phyloP scores from a whole-genome alignment of 2,329 filamentous ascomycete genomes.

The Colletotrichum spinosum region DNA sequence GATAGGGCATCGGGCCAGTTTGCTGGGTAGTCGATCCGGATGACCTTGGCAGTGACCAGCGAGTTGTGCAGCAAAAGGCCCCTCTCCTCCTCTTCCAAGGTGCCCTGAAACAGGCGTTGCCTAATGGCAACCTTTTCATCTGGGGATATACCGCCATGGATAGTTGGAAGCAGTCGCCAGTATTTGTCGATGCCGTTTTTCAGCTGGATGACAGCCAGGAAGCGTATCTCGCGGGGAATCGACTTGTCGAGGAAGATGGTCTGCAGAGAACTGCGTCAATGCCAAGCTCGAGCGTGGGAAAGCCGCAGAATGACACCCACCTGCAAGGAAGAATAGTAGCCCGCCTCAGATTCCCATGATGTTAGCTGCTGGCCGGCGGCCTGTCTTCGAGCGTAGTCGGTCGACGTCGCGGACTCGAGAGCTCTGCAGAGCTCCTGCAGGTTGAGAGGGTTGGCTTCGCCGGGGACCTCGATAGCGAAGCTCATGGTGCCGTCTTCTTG shows the following conservation, averaged over 20 bases:
- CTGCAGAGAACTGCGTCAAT: slow-evolving; percentile 53
- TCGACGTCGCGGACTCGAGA: slow-evolving; percentile 72
- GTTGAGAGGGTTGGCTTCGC: slow-evolving; percentile 80
- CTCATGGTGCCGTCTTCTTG: slow-evolving; percentile 62
- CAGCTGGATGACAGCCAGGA: slow-evolving; percentile 91
- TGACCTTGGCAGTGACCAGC: slow-evolving; percentile 86
- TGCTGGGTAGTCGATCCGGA: slow-evolving; percentile 87
- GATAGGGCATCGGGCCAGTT: slow-evolving; percentile 80
- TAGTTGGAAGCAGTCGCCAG: slow-evolving; percentile 76
- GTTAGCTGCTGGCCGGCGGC: slow-evolving; percentile 77
- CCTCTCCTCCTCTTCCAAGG: slow-evolving; percentile 79
- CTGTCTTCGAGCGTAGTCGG: slow-evolving; percentile 72
- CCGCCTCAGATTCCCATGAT: slow-evolving; percentile 75
- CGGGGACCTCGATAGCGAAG: slow-evolving; percentile 81
- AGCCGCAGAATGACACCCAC: slow-evolving; percentile 51
- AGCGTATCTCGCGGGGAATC: slow-evolving; percentile 81
- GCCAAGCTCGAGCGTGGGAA: slow-evolving; percentile 2
- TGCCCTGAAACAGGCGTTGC: slow-evolving; percentile 78
- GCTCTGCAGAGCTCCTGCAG: slow-evolving; percentile 72
- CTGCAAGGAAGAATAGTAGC: slow-evolving; percentile 78
- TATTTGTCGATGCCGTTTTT: slow-evolving; percentile 97
- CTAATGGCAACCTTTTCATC: slow-evolving; percentile 84
- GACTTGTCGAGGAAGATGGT: slow-evolving; percentile 84
- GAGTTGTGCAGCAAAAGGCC: slow-evolving; percentile 89
- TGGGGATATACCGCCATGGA: slow-evolving; percentile 74